These are phyloP conservation scores for Dictyostelium citrinum DNA, from an alignment of 78 protist genomes.

Conservation along the genomic window DNA sequence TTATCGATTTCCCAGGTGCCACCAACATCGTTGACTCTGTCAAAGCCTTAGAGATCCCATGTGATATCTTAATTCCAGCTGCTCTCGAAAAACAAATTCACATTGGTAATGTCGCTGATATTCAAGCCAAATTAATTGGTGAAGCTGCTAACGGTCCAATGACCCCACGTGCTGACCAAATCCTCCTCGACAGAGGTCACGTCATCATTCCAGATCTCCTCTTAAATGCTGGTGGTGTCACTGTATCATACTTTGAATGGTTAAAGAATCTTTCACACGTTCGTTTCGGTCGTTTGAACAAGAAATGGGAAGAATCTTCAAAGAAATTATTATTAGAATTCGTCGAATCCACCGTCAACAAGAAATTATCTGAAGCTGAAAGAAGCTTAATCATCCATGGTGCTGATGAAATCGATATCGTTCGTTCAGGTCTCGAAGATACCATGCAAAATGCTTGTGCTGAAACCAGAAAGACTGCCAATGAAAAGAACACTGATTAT, in stretches of 20 bases:
- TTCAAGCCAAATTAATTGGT: conserved; percentile 85
- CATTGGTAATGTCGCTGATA: conserved; percentile 72
- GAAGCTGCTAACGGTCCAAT: conserved; percentile 93
- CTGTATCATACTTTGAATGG: conserved; percentile 95
- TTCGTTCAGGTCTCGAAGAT: conserved; percentile 88
- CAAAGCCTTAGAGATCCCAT: conserved; percentile 83
- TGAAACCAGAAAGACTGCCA: conserved; percentile 85
- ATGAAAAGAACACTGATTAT: conserved; percentile 78
- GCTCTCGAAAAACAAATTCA: conserved; percentile 89
- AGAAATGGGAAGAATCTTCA: conserved; percentile 88
- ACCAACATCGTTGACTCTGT: conserved; percentile 30
- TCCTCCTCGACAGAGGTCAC: conserved; percentile 70
- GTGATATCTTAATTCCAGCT: conserved; percentile 93
- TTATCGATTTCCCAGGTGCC: conserved; percentile 81
- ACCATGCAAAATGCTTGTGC: conserved; percentile 88
- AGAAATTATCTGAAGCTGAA: conserved; percentile 79
- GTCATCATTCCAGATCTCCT: conserved; percentile 90
- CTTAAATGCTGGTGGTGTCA: conserved; percentile 94
- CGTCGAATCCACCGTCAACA: conserved; percentile 77
- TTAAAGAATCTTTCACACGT: conserved; percentile 90
- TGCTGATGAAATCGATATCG: conserved; percentile 88
- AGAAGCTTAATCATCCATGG: conserved; percentile 80
- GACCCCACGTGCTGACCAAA: conserved; percentile 87
- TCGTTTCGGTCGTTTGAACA: conserved; percentile 83
- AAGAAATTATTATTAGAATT: conserved; percentile 80